These are phyloP conservation scores for Puccinia polysora DNA, from an alignment of 1,284 basidiomycete genomes.

Conservation along the genomic window DNA sequence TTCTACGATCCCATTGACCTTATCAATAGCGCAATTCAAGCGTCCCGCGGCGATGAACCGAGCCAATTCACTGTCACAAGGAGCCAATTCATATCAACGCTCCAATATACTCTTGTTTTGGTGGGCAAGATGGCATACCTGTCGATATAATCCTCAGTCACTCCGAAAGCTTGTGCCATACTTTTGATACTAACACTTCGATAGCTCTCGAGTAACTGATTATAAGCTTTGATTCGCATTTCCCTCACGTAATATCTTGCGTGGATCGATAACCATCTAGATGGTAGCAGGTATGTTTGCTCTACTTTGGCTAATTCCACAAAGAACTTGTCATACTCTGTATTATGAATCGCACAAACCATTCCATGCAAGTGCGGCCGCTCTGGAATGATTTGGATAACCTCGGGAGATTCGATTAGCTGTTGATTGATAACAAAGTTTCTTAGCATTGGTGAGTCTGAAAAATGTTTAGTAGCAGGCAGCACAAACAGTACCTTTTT, in stretches of 20 bases:
- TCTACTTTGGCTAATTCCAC: constrained; percentile 68
- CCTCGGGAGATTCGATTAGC: constrained; percentile 60
- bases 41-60: constrained; percentile 87
- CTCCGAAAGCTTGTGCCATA: constrained; percentile 81
- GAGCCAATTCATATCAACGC: not conserved
- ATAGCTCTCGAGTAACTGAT: constrained; percentile 88
- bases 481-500: constrained; percentile 84
- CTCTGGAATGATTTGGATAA: constrained; percentile 56
- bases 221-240: constrained; percentile 92
- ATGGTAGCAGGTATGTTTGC: constrained; percentile 76
- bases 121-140: constrained; percentile 57
- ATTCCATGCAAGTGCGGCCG: constrained; percentile 57
- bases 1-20: constrained; percentile 86
- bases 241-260: constrained; percentile 87
- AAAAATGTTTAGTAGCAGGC: not conserved
- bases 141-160: constrained; percentile 81
- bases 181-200: constrained; percentile 82
- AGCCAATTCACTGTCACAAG: constrained; percentile 68
- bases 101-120: not conserved
- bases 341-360: constrained; percentile 70
- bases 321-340: constrained; percentile 92
- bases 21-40: constrained; percentile 85
- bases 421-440: constrained; percentile 46
- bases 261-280: constrained; percentile 77
- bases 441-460: no score